Evolutionary conservation across 768 basidiomycete species (phyloP).

Genomic region (Cantharellus anzutake): DNA sequence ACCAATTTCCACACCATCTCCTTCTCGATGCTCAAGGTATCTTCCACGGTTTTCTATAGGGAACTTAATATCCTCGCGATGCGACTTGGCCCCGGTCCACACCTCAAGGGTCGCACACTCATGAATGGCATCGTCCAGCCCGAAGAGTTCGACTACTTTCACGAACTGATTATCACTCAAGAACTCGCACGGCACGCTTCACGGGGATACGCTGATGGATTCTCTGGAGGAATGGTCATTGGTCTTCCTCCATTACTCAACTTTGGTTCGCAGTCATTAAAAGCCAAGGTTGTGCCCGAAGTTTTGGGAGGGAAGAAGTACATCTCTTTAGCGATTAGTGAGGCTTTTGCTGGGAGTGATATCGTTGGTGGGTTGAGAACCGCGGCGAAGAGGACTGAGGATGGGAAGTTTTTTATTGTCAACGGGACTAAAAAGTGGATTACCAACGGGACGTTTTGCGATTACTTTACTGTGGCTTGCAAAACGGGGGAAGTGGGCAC

Average conservation of each 20-base stretch:
- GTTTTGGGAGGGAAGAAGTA: slow-evolving; percentile 52
- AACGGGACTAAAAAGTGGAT: slow-evolving; percentile 98
- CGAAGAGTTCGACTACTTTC: slow-evolving; percentile 88
- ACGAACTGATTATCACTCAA: slow-evolving; percentile 67
- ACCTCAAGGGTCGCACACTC: slow-evolving; percentile 56
- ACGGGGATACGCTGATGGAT: slow-evolving; percentile 76
- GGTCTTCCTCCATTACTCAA: slow-evolving; percentile 80
- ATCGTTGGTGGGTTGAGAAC: slow-evolving; percentile 32
- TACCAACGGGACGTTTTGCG: slow-evolving; percentile 69
- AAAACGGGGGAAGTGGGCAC: slow-evolving; percentile 3
- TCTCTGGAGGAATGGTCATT: slow-evolving; percentile 36
- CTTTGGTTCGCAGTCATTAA: slow-evolving; percentile 59
- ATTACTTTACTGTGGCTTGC: slow-evolving; percentile 22
- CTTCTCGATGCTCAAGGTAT: neutral
- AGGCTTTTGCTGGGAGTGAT: slow-evolving; percentile 84
- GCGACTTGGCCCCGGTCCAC: slow-evolving; percentile 85
- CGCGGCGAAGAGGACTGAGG: slow-evolving; percentile 47
- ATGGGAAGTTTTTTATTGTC: slow-evolving; percentile 75
- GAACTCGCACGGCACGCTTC: slow-evolving; percentile 73
- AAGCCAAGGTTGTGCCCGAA: slow-evolving; percentile 49
- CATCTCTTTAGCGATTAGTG: slow-evolving; percentile 78
- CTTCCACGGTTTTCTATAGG: neutral
- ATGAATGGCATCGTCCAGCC: slow-evolving; percentile 59
- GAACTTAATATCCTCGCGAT: slow-evolving; percentile 68
- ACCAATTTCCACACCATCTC: neutral